Evolutionary conservation across 2,329 filamentous ascomycete genomes (phyloP).

Genomic region (Shiraia sp.): DNA sequence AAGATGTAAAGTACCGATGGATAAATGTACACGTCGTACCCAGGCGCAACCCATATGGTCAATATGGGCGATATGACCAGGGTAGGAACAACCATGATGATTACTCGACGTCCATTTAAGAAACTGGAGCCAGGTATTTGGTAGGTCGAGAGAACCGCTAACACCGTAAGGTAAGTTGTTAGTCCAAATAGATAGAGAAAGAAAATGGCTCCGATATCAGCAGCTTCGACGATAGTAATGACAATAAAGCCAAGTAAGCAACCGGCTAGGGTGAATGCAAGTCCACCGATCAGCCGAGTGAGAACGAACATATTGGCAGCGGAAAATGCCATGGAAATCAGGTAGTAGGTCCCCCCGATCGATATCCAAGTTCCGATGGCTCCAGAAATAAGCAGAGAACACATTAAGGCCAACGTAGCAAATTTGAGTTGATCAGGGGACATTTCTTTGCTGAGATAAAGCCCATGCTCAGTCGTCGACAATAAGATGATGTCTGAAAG

Average conservation of each 20-base stretch:
- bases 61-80: constrained; percentile 61
- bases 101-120: constrained; percentile 60
- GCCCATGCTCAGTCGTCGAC: constrained; percentile 61
- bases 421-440: constrained; percentile 52
- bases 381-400: constrained; percentile 62
- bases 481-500: constrained; percentile 59
- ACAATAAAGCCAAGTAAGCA: constrained; percentile 58
- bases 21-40: constrained; percentile 61
- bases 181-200: constrained; percentile 62
- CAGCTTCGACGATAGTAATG: constrained; percentile 50
- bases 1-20: constrained; percentile 59
- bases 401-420: constrained; percentile 62
- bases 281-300: constrained; percentile 56
- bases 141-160: constrained; percentile 53
- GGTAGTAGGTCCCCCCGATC: constrained; percentile 65
- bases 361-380: constrained; percentile 67
- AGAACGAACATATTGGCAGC: constrained; percentile 60
- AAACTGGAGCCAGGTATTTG: constrained; percentile 59
- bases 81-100: constrained; percentile 60
- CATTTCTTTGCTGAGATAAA: constrained; percentile 66
- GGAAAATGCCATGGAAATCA: constrained; percentile 60
- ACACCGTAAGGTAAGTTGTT: constrained; percentile 61
- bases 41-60: constrained; percentile 53
- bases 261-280: constrained; percentile 56
- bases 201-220: constrained; percentile 59